Base-by-base conservation (phyloP, 257 asterid species). In the Solanum ossicruentum region DNA sequence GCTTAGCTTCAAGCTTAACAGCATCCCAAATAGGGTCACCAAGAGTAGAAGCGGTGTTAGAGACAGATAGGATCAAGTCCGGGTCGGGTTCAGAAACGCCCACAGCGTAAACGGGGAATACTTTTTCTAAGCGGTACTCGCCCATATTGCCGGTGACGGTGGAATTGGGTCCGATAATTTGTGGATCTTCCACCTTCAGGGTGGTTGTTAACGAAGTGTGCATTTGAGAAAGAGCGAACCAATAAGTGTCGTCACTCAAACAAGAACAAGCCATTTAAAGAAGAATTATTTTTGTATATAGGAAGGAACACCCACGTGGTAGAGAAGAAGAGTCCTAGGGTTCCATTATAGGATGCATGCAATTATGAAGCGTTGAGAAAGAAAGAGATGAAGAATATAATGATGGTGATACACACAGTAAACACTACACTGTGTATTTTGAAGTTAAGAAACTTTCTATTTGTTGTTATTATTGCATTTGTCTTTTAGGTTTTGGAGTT, bases 1-100 rank as follows among this genome's bases (percentile, higher is more conserved):
- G 23, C 84, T 87, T 90, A 3, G 92, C 92, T 75, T 88, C 91
- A 43, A 84, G 86, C 63, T 82, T 70, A 41, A 88, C 86, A 56
- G 90, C 87, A 52, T 90, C 91, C 92, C 92, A 90, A 78, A 90
- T 90, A 47, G 92, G 92, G 84, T 90, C 92, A 69, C 90, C 91
- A 13, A 85, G 86, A 51, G 86, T 88, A 45, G 88, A 85, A 39
- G 88, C 90, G 9, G 89, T 86, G 80, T 87, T 88, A 6, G 87
- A 84, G 55, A 90, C 90, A 3, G 92, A 87, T 16, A 56, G 86
- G 15, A 90, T 87, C 87, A 88, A 80, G 69, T 45, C 78, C 82
- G 89, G 91, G 91, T 90, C 92, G 20, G 90, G 92, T 23, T 87
- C 83, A 9, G 88, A 84, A 16, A 88, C 81, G 16, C 92, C 92